Percentiles rank a stretch among this genome's conserved stretches.
Evolutionary conservation across 2,329 filamentous ascomycete genomes (phyloP).

Genomic region (Calonectria henricotiae): DNA sequence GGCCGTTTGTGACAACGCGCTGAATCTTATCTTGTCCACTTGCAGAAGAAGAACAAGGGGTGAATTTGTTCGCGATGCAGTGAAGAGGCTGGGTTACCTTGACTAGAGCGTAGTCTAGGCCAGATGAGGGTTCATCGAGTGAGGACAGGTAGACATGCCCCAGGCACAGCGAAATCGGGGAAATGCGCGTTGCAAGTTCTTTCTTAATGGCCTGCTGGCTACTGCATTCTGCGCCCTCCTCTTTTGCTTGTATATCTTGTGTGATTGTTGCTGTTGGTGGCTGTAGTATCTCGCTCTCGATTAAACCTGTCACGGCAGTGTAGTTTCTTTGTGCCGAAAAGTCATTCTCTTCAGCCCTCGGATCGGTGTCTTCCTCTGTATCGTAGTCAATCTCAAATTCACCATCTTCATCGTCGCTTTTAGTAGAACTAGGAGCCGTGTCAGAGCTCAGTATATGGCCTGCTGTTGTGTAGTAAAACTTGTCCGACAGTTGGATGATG

Average conservation of each 20-base stretch:
- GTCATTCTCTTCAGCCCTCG: background rate
- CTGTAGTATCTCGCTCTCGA: background rate
- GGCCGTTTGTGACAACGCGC: background rate
- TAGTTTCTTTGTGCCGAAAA: background rate
- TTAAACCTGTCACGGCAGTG: background rate
- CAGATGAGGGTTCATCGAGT: background rate
- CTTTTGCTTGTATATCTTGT: background rate
- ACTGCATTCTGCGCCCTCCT: too few relatives aligned
- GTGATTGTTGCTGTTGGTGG: background rate
- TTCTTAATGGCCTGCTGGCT: too few relatives aligned
- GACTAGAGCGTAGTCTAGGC: background rate
- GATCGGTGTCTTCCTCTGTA: background rate
- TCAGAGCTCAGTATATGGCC: background rate
- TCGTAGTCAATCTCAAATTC: constrained; percentile 2
- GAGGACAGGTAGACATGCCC: background rate
- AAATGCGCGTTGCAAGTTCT: too few relatives aligned
- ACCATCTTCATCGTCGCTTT: background rate
- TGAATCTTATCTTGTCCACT: background rate
- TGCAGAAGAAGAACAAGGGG: background rate
- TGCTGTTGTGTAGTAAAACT: constrained; percentile 2
- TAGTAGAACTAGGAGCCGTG: accelerated
- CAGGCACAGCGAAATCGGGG: background rate
- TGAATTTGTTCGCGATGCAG: background rate
- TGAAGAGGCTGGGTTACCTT: background rate
- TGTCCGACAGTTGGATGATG: background rate